Conservation (phyloP, 352 stramenopile species). For the Pythium utonaiense region DNA sequence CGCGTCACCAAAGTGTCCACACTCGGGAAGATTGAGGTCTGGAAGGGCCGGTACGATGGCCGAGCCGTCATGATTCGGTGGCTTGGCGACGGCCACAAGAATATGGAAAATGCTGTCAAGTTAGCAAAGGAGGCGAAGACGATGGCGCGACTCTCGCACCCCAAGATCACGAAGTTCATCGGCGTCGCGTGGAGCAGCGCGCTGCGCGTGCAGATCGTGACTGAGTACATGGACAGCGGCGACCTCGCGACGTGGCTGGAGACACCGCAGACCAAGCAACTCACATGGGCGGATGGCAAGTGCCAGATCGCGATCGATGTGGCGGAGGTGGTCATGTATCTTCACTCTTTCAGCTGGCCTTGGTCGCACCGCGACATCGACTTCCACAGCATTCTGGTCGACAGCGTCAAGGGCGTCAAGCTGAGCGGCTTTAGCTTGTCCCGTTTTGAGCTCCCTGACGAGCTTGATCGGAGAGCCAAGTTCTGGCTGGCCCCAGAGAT, state of each 20-base stretch:
- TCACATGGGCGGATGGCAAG: neutral
- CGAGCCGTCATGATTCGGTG: no score
- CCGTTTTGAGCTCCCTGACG: neutral
- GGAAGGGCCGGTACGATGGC: no score
- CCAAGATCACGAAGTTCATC: constrained; percentile 21
- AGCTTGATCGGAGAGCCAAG: constrained; percentile 27
- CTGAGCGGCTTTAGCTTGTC: neutral
- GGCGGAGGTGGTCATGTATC: neutral
- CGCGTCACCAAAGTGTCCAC: no score
- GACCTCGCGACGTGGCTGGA: neutral
- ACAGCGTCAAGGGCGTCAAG: neutral
- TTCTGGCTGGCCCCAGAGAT: constrained; percentile 37
- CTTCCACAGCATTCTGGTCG: neutral
- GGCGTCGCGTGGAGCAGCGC: constrained; percentile 9
- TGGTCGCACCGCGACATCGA: neutral
- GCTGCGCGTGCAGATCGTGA: neutral
- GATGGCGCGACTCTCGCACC: neutral
- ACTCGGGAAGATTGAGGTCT: no score
- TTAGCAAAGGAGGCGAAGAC: neutral
- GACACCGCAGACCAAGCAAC: neutral
- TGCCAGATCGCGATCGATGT: neutral
- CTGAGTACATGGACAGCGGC: neutral
- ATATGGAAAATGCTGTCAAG: neutral
- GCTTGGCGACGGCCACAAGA: neutral
- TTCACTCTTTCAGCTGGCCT: neutral